These are phyloP conservation scores for Lumnitzera racemosa DNA, from an alignment of 345 rosid genomes.

Conservation along the genomic window DNA sequence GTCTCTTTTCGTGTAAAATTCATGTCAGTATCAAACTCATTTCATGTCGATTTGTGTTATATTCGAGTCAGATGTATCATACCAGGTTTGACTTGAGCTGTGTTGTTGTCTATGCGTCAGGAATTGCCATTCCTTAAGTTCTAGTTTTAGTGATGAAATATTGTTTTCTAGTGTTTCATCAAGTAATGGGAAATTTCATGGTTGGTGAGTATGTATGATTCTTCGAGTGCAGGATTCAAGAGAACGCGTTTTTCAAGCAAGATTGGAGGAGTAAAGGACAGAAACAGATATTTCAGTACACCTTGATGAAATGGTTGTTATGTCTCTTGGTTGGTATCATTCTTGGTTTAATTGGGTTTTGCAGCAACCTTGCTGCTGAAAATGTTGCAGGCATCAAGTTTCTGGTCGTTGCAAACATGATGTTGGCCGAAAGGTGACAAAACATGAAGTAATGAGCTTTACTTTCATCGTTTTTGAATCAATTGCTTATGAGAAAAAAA, in stretches of 20 bases:
- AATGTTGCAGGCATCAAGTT: conserved; percentile 82
- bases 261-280: conserved; percentile 77
- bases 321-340: conserved; percentile 59
- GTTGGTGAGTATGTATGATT: not conserved
- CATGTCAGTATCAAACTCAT: no score
- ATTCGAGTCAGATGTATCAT: no score
- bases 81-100: no score
- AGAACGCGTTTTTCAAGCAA: conserved; percentile 86
- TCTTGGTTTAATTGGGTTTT: conserved; percentile 74
- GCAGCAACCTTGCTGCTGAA: conserved; percentile 80
- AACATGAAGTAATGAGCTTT: not conserved
- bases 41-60: no score
- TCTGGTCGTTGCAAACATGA: conserved; percentile 83
- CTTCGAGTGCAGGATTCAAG: conserved; percentile 34
- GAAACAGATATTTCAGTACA: conserved; percentile 58
- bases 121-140: no score
- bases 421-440: conserved; percentile 48
- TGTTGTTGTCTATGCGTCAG: no score
- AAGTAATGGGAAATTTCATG: no score
- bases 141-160: no score
- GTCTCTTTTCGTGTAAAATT: no score
- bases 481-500: no score
- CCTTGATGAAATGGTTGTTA: conserved; percentile 74
- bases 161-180: no score
- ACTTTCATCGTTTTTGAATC: not conserved